Evolutionary conservation across 352 stramenopile genomes (phyloP).

Genomic region (Pythium grandisporangium): DNA sequence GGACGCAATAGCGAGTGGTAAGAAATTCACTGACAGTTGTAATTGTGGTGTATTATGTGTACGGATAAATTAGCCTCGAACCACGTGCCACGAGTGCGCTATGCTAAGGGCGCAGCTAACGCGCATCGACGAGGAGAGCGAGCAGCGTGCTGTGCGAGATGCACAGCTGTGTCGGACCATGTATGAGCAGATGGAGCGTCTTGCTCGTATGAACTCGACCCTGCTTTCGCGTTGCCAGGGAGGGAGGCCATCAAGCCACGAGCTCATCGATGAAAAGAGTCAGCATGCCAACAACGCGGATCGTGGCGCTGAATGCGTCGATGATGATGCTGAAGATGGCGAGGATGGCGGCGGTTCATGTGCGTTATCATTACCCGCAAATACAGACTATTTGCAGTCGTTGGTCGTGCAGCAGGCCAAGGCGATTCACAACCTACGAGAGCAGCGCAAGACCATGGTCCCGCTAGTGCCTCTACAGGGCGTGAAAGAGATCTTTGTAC

Average conservation of each 20-base stretch:
- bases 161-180: constrained; percentile 27
- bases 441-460: constrained; percentile 2
- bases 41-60: no score
- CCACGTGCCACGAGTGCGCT: constrained; percentile 3
- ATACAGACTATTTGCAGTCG: constrained; percentile 14
- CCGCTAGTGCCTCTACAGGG: constrained; percentile 3
- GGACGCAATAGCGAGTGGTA: no score
- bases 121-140: constrained; percentile 1
- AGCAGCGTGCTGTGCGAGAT: constrained; percentile 18
- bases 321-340: no score
- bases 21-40: no score
- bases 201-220: constrained; percentile 25
- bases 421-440: constrained; percentile 17
- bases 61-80: no score
- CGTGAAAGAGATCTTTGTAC: no score
- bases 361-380: neutral
- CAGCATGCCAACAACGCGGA: no score
- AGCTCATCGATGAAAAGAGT: neutral
- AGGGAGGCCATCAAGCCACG: neutral
- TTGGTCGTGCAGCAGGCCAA: constrained; percentile 30
- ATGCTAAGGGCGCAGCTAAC: constrained; percentile 2
- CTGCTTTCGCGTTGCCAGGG: neutral
- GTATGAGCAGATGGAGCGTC: constrained; percentile 33
- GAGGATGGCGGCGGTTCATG: no score
- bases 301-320: no score